phyloP scores from a whole-genome alignment of 805 yeast genomes.

The Candida nonsorbophila region DNA sequence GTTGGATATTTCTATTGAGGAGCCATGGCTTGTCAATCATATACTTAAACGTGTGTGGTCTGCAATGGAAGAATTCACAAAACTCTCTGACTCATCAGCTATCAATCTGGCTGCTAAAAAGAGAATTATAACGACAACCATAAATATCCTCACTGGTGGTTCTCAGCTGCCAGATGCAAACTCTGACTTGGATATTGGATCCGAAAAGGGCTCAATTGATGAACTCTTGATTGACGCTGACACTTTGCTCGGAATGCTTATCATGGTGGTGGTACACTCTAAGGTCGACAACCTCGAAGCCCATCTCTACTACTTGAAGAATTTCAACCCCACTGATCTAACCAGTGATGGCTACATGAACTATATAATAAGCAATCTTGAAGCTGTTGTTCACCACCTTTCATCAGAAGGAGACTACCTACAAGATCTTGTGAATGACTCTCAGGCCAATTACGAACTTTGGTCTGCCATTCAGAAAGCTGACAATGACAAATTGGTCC shows the following conservation, averaged over 20 bases:
- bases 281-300: conserved; percentile 53
- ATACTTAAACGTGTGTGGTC: conserved; percentile 35
- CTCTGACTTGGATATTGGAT: not conserved
- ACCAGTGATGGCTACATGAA: conserved; percentile 56
- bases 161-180: conserved; percentile 3
- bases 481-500: conserved; percentile 14
- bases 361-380: conserved; percentile 77
- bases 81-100: conserved; percentile 33
- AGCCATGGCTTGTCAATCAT: conserved; percentile 35
- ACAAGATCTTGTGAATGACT: conserved; percentile 29
- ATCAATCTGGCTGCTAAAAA: conserved; percentile 44
- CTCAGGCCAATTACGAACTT: conserved; percentile 45
- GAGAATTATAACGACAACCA: conserved; percentile 44
- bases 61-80: conserved; percentile 51
- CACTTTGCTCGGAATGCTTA: conserved; percentile 63
- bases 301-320: conserved; percentile 61
- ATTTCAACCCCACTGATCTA: conserved; percentile 40
- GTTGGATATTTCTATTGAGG: conserved; percentile 38
- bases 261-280: conserved; percentile 65
- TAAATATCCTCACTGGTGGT: conserved; percentile 42
- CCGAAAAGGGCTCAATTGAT: conserved; percentile 8
- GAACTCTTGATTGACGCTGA: conserved; percentile 66
- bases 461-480: conserved; percentile 45
- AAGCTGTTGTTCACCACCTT: conserved; percentile 71
- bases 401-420: conserved; percentile 21